A percentile compares a stretch with the other conserved stretches of the same genome.
Conservation (phyloP, 768 basidiomycete genomes). For the Tricholomella constricta region DNA sequence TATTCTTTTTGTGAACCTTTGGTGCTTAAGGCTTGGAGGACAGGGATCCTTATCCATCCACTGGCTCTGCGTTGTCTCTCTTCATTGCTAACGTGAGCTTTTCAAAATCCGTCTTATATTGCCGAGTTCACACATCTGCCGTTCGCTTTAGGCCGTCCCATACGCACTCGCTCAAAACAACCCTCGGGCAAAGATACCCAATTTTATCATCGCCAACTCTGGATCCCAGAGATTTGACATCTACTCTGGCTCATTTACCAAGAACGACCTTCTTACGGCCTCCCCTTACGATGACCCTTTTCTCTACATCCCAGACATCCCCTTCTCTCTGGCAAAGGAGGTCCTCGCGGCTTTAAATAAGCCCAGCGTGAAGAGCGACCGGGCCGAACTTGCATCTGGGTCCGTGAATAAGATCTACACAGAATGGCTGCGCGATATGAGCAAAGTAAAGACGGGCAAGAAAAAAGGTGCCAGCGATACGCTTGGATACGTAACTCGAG, state of each 20-base stretch:
- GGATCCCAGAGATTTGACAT: slow-evolving; percentile 69
- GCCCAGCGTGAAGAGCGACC: slow-evolving; percentile 39
- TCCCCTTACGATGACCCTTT: slow-evolving; percentile 71
- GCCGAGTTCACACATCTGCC: not conserved
- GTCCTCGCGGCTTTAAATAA: slow-evolving; percentile 57
- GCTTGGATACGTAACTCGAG: slow-evolving; percentile 71
- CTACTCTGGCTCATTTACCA: slow-evolving; percentile 69
- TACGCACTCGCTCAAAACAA: slow-evolving; percentile 63
- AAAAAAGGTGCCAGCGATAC: slow-evolving; percentile 54
- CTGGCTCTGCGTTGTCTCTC: slow-evolving; percentile 59
- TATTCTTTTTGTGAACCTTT: not conserved
- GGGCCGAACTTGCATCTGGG: slow-evolving; percentile 27
- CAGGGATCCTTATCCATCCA: slow-evolving; percentile 65
- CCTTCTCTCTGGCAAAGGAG: slow-evolving; percentile 49
- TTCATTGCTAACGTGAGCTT: slow-evolving; percentile 48
- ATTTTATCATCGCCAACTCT: slow-evolving; percentile 65
- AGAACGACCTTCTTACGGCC: slow-evolving; percentile 78
- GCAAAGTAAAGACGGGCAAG: slow-evolving; percentile 34
- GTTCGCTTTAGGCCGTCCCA: slow-evolving; percentile 46
- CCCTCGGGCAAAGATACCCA: slow-evolving; percentile 57
- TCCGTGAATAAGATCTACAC: slow-evolving; percentile 11
- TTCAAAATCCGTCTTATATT: slow-evolving; percentile 11
- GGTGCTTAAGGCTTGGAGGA: slow-evolving; percentile 5
- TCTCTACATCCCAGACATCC: slow-evolving; percentile 59
- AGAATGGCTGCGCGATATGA: slow-evolving; percentile 63